A percentile compares a stretch with the other conserved stretches of the same genome.
These are phyloP conservation scores for Xylariaceae sp. DNA, from an alignment of 2,329 filamentous ascomycete genomes.

Conservation along the genomic window DNA sequence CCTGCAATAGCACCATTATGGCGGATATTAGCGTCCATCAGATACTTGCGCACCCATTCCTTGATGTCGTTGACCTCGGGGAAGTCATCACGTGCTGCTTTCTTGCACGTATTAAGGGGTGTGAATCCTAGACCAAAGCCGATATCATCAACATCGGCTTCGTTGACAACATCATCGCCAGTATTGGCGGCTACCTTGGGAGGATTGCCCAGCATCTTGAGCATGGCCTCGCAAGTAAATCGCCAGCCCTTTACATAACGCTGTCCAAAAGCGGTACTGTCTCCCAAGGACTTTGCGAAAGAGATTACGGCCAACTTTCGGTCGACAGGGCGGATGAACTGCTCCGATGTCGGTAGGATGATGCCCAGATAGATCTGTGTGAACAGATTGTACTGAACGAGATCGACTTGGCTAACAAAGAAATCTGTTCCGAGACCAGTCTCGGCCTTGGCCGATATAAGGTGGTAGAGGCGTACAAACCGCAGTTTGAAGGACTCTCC, in stretches of 20 bases:
- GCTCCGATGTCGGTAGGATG: conserved; percentile 83
- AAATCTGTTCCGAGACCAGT: conserved; percentile 87
- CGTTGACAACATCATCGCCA: conserved; percentile 71
- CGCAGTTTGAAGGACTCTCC: conserved; percentile 78
- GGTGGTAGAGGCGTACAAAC: conserved; percentile 92
- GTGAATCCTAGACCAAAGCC: conserved; percentile 95
- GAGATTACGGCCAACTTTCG: conserved; percentile 92
- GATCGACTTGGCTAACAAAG: conserved; percentile 79
- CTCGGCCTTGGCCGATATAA: conserved; percentile 72
- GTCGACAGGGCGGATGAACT: conserved; percentile 79
- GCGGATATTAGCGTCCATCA: conserved; percentile 71
- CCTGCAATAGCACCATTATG: conserved; percentile 64
- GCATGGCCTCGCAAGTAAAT: conserved; percentile 80
- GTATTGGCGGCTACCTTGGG: conserved; percentile 60
- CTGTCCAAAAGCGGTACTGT: conserved; percentile 76
- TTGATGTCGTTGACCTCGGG: conserved; percentile 75
- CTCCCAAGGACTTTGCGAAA: conserved; percentile 84
- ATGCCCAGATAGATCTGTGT: conserved; percentile 79
- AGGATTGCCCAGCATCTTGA: conserved; percentile 85
- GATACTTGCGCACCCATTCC: conserved; percentile 76
- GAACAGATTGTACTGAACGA: conserved; percentile 75
- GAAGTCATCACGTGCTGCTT: conserved; percentile 70
- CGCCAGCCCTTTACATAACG: conserved; percentile 86
- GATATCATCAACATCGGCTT: conserved; percentile 90
- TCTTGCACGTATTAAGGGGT: conserved; percentile 83